A percentile compares a stretch with the other conserved stretches of the same genome.
phyloP scores from a whole-genome alignment of 108 stramenopile species.

The Chaetoceros muelleri region DNA sequence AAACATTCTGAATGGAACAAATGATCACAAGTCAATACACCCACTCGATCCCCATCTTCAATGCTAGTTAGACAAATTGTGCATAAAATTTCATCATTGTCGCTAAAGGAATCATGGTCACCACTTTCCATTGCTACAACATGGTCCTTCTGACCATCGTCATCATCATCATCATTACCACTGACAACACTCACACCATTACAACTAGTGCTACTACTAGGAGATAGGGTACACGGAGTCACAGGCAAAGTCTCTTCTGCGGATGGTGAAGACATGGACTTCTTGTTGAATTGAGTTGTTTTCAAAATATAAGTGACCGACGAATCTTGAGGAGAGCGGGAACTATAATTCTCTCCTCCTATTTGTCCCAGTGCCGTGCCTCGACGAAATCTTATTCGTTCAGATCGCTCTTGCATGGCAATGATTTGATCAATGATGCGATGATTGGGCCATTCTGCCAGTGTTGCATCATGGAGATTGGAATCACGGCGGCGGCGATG shows the following conservation, averaged over 20 bases:
- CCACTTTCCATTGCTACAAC: not conserved
- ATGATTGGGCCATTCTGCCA: not conserved
- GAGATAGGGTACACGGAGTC: too few species aligned
- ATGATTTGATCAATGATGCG: not conserved
- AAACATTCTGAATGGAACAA: constrained; percentile 60
- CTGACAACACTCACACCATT: not conserved
- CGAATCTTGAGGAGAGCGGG: too few species aligned
- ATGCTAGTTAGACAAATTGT: constrained; percentile 48
- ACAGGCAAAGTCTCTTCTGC: too few species aligned
- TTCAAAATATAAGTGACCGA: not conserved
- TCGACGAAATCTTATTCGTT: too few species aligned
- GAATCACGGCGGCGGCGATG: too few species aligned
- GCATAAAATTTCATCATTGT: constrained; percentile 28
- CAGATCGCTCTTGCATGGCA: too few species aligned
- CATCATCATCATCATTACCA: not conserved
- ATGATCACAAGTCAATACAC: constrained; percentile 41
- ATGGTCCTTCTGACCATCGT: not conserved
- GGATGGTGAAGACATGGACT: too few species aligned
- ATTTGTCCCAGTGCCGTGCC: too few species aligned
- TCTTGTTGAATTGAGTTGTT: not conserved
- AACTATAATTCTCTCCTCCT: too few species aligned
- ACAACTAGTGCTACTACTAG: too few species aligned
- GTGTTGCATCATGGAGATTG: not conserved
- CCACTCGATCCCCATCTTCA: constrained; percentile 51
- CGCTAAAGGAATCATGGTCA: constrained; percentile 4